These are phyloP conservation scores for Nyctanthes arbortristis DNA, from an alignment of 257 asterid genomes.

Conservation along the genomic window DNA sequence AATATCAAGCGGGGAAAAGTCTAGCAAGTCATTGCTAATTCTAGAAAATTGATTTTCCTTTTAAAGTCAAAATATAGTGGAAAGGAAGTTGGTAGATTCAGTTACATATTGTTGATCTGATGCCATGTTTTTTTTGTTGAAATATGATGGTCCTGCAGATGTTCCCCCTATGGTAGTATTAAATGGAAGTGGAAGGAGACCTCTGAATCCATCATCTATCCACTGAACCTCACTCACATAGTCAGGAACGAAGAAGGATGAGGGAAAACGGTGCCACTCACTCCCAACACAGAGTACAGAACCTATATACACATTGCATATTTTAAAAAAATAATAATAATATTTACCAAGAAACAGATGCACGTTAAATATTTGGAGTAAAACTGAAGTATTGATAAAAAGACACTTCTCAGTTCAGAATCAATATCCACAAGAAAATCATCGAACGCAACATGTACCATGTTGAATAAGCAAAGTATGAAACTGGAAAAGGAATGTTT, in stretches of 20 bases:
- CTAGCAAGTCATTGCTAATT: slow-evolving; percentile 10
- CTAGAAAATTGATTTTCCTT: slow-evolving; percentile 2
- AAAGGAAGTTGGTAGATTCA: slow-evolving; percentile 18
- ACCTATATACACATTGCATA: slow-evolving; percentile 53
- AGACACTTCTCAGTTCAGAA: slow-evolving; percentile 1
- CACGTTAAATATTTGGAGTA: neutral
- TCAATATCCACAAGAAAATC: neutral
- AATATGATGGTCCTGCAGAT: slow-evolving; percentile 83
- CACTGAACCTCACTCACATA: slow-evolving; percentile 78
- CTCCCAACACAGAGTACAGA: slow-evolving; percentile 84
- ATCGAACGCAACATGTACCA: neutral
- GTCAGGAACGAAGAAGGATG: slow-evolving; percentile 88
- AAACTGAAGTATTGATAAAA: neutral
- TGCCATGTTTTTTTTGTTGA: slow-evolving; percentile 89
- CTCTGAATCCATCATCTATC: slow-evolving; percentile 96
- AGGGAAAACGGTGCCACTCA: slow-evolving; percentile 97
- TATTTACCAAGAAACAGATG: too few species aligned
- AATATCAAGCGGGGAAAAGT: neutral
- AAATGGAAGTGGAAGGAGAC: slow-evolving; percentile 94
- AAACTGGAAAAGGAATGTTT: neutral
- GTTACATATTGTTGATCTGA: slow-evolving; percentile 90
- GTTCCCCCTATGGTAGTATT: slow-evolving; percentile 94
- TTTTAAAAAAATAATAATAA: neutral
- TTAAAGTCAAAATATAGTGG: neutral
- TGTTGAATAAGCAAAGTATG: neutral